Evolutionary conservation across 2,329 filamentous ascomycete genomes (phyloP), one percentile per base, ranked within the genome.

Genomic region (Lachnellula occidentalis): DNA sequence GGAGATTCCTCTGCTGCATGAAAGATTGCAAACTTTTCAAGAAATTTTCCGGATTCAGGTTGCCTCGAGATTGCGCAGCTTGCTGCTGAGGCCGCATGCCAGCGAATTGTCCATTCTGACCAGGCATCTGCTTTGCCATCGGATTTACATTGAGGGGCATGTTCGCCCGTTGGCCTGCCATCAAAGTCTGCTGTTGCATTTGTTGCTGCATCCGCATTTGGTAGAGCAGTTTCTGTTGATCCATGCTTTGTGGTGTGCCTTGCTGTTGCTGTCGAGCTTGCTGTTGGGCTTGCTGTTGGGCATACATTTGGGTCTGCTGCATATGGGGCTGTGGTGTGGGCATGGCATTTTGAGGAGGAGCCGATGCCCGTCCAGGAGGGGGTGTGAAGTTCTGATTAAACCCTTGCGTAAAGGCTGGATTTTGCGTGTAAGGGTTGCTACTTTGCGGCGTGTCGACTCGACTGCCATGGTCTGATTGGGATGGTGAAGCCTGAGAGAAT

Each of bases 181-280:
- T 61, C 41, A 66, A 15, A 50, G 57, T 62, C 64, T 80, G 75
- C 59, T 86, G 82, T 58, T 88, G 83, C 41, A 87, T 79, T 65
- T 92, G 88, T 54, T 87, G 83, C 65, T 95, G 88, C 50, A 95
- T 72, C 57, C 89, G 87, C 82, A 95, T 88, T 63, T 95, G 89
- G 66, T 95, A 92, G 48, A 86, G 73, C 54, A 83, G 80, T 65
- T 90, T 87, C 60, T 90, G 85, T 65, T 89, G 86, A 41, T 89
- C 86, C 59, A 88, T 79, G 45, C 76, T 77, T 53, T 78, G 79
- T 50, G 72, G 75, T 54, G 73, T 71, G 48, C 71, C 71, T 52
- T 69, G 67, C 57, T 70, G 70, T 53, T 63, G 60, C 54, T 66
- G 71, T 34, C 62, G 65, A 9, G 54, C 57, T 24, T 54, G 49